phyloP scores from a whole-genome alignment of 306 rosid genomes.

The Vigna unguiculata region DNA sequence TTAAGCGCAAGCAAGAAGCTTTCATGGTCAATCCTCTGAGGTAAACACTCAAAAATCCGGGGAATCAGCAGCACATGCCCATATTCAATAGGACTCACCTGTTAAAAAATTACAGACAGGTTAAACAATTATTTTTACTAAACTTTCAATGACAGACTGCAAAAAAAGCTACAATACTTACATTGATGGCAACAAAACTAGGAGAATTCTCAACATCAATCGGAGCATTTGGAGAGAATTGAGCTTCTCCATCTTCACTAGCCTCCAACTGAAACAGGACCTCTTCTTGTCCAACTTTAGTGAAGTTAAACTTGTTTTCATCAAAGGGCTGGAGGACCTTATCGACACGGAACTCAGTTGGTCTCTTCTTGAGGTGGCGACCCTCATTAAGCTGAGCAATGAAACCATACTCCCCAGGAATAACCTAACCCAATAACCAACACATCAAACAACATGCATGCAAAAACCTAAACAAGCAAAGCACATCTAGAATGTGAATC shows the following conservation, averaged over 20 bases:
- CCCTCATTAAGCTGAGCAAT: slow-evolving; percentile 98
- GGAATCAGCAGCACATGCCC: slow-evolving; percentile 98
- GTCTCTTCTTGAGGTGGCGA: slow-evolving; percentile 97
- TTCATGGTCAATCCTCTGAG: slow-evolving; percentile 83
- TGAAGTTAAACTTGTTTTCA: slow-evolving; percentile 91
- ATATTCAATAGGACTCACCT: slow-evolving; percentile 99
- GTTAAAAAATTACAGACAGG: slow-evolving; percentile 40
- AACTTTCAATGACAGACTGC: slow-evolving; percentile 5
- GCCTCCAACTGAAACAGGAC: slow-evolving; percentile 84
- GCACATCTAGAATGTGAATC: not conserved
- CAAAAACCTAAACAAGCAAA: slow-evolving; percentile 12
- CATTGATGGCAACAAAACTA: slow-evolving; percentile 91
- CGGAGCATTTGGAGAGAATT: slow-evolving; percentile 73
- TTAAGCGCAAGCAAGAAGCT: slow-evolving; percentile 90
- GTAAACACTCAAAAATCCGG: slow-evolving; percentile 76
- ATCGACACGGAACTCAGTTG: slow-evolving; percentile 92
- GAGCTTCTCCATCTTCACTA: slow-evolving; percentile 66
- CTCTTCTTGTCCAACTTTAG: slow-evolving; percentile 98
- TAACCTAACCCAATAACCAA: slow-evolving; percentile 57
- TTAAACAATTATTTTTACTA: not conserved
- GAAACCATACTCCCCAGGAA: slow-evolving; percentile 84
- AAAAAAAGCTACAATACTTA: slow-evolving; percentile 38
- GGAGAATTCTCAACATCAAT: slow-evolving; percentile 79
- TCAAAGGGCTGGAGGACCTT: slow-evolving; percentile 98
- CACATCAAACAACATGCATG: slow-evolving; percentile 1